Evolutionary conservation across 768 basidiomycete genomes (phyloP).

Genomic region (Lactifluus echinatus): DNA sequence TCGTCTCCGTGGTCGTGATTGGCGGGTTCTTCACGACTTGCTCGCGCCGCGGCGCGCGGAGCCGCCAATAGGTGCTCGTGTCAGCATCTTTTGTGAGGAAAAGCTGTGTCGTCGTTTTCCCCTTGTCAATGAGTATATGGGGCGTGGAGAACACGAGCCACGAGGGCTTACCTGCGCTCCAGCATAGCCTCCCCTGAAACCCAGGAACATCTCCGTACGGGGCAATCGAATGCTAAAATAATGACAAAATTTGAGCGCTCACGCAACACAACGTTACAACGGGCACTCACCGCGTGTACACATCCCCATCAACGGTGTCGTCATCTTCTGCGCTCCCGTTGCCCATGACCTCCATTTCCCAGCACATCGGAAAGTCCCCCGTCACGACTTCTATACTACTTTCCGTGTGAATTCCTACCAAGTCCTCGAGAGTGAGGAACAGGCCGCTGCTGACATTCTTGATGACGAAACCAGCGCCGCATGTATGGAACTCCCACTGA

Average conservation of each 20-base stretch:
- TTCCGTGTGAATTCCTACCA: not conserved
- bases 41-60: conserved; percentile 16
- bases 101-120: conserved; percentile 5
- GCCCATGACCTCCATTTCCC: conserved; percentile 20
- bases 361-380: conserved; percentile 18
- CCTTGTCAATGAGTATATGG: not conserved
- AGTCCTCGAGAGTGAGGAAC: conserved; percentile 11
- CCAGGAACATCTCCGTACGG: conserved; percentile 13
- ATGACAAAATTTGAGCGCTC: not conserved
- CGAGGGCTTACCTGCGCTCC: conserved; percentile 15
- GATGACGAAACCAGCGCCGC: conserved; percentile 12
- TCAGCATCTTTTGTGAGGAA: conserved; percentile 15
- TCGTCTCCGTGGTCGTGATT: conserved; percentile 8
- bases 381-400: conserved; percentile 2
- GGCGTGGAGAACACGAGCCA: not conserved
- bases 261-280: not conserved
- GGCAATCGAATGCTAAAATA: conserved; percentile 18
- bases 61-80: conserved; percentile 17
- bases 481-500: conserved; percentile 15
- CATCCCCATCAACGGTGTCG: conserved; percentile 12
- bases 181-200: conserved; percentile 8
- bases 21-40: conserved; percentile 18
- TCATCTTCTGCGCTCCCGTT: conserved; percentile 8
- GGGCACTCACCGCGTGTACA: conserved; percentile 13
- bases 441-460: conserved; percentile 5